A percentile compares a stretch with the other conserved stretches of the same genome.
Evolutionary conservation across 371 early-diverging fungal genomes (phyloP).

Genomic region (Syncephalastrum racemosum): DNA sequence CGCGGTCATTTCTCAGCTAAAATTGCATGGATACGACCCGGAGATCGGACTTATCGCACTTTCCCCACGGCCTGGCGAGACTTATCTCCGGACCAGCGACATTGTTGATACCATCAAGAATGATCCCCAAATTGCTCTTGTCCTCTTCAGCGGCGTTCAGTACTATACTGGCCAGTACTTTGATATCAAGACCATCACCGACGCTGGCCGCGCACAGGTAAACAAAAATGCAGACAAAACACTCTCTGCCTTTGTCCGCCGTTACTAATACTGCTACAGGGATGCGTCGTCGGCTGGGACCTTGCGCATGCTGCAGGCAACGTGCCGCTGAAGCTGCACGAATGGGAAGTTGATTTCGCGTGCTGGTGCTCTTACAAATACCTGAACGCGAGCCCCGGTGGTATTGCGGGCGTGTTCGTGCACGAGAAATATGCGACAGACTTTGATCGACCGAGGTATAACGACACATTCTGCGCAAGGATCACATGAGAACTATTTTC

Average conservation of each 20-base stretch:
- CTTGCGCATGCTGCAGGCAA: conserved; percentile 97
- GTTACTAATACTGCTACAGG: too few species aligned
- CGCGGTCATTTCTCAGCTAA: conserved; percentile 85
- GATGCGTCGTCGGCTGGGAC: conserved; percentile 93
- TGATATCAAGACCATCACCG: conserved; percentile 84
- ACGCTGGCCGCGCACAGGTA: conserved; percentile 79
- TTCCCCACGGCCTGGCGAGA: conserved; percentile 75
- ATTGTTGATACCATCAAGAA: conserved; percentile 74
- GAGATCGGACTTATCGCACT: conserved; percentile 69
- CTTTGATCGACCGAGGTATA: conserved; percentile 48
- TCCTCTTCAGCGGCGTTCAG: conserved; percentile 91
- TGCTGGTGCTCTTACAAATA: conserved; percentile 99
- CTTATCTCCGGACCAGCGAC: conserved; percentile 73
- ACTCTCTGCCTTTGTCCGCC: too few species aligned
- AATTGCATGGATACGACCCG: conserved; percentile 81
- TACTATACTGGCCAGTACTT: conserved; percentile 96
- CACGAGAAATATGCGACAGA: conserved; percentile 73
- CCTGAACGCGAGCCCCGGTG: conserved; percentile 93
- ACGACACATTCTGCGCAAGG: neutral
- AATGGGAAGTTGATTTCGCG: conserved; percentile 98
- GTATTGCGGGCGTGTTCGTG: conserved; percentile 88
- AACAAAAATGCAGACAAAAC: conserved; percentile 6
- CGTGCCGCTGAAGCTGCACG: conserved; percentile 84
- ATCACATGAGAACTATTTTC: neutral
- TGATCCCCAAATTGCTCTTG: conserved; percentile 81